Base-by-base conservation (phyloP, 2,329 filamentous ascomycete species). In the Ceratocystiopsis sp. region DNA sequence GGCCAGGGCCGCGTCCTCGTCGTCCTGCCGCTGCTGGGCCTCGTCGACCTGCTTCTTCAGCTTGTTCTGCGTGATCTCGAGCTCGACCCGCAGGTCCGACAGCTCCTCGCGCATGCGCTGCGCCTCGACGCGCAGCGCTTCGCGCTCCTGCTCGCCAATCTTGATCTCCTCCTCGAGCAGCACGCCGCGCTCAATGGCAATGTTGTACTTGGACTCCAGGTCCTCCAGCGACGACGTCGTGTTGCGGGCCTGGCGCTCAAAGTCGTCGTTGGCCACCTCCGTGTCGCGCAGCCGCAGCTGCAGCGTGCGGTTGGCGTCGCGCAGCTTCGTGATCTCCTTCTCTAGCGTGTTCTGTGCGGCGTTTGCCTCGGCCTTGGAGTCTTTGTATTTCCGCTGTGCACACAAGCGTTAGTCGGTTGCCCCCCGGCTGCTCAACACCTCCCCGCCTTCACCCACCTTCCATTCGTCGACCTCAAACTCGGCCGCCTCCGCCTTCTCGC, bases 261-360 rank as follows among this genome's bases (percentile, higher is more conserved):
- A 95, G 61, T 98, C 91, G 67, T 98, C 91, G 64, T 96, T 98
- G 58, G 84, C 85, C 44, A 98, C 91, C 62, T 98, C 91, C 53
- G 89, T 94, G 59, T 98, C 91, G 52, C 91, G 80, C 45, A 98
- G 67, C 61, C 74, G 84, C 49, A 94, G 68, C 54, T 91, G 82
- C 48, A 95, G 63, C 4, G 80, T 78, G 50, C 91, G 72, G 60
- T 86, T 93, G 40, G 77, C 61, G 51, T 98, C 87, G 56, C 91
- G 81, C 53, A 98, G 70, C 10, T 74, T 80, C 8, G 91, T 98
- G 54, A 98, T 87, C 61, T 98, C 91, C 62, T 95, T 96, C 62
- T 98, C 87, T 42, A 98, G 71, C 4, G 70, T 68, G 56, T 80
- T 87, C 57, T 96, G 91, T 44, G 84, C 86, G 42, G 75, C 65